phyloP scores from a whole-genome alignment of 257 asterid species.

The Osmanthus fragrans region DNA sequence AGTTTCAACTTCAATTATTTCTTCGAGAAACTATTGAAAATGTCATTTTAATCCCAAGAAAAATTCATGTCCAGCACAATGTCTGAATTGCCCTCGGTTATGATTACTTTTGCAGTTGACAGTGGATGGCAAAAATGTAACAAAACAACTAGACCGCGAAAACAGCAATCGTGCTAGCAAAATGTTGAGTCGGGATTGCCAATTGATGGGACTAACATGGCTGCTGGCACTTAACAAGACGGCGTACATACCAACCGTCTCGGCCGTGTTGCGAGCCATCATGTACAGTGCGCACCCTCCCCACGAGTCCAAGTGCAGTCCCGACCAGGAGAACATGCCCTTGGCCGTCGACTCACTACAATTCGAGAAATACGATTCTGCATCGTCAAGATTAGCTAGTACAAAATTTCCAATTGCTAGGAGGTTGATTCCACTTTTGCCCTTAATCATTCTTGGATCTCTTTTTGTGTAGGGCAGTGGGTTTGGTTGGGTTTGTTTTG shows the following conservation, averaged over 20 bases:
- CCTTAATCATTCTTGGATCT: constrained; percentile 40
- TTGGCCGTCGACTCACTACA: constrained; percentile 91
- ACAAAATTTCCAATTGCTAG: not conserved
- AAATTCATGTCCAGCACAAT: not conserved
- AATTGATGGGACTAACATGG: constrained; percentile 99
- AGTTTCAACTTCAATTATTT: not conserved
- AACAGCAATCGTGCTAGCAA: constrained; percentile 57
- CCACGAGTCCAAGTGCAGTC: constrained; percentile 81
- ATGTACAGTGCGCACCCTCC: constrained; percentile 96
- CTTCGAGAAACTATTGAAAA: too few relatives aligned
- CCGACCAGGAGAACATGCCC: constrained; percentile 99
- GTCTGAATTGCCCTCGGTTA: constrained; percentile 20
- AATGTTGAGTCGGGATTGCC: constrained; percentile 83
- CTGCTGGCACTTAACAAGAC: constrained; percentile 95
- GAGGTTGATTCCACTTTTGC: constrained; percentile 40
- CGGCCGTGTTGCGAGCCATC: constrained; percentile 95
- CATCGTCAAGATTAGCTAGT: constrained; percentile 35
- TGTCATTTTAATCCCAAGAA: not conserved
- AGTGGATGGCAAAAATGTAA: constrained; percentile 69
- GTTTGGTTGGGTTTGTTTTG: constrained; percentile 21
- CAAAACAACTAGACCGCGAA: constrained; percentile 23
- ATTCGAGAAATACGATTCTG: constrained; percentile 57
- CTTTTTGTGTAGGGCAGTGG: constrained; percentile 25
- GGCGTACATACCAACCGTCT: constrained; percentile 94
- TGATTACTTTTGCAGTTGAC: constrained; percentile 48